These are phyloP conservation scores for Acanthamoeba royreba DNA, from an alignment of 208 protist species.

Conservation along the genomic window DNA sequence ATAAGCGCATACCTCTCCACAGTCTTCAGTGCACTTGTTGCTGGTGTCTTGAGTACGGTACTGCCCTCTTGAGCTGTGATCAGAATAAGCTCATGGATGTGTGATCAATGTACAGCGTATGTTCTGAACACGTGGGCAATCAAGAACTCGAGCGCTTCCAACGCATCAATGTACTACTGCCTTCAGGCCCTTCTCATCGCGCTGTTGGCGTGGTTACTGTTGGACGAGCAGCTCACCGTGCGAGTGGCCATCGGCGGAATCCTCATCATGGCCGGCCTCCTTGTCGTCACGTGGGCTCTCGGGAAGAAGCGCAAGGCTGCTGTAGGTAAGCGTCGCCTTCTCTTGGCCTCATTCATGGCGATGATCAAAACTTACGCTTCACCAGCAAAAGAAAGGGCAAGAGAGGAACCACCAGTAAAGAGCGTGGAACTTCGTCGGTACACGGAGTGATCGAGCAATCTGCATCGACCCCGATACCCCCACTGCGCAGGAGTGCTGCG, in stretches of 20 bases:
- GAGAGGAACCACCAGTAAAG: too few species aligned
- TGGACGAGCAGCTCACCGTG: neutral
- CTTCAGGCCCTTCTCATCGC: neutral
- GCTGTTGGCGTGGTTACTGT: neutral
- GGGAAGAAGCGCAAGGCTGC: neutral
- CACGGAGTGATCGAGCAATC: too few species aligned
- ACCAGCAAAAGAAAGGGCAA: too few species aligned
- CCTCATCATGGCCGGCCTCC: neutral
- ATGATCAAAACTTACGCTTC: too few species aligned
- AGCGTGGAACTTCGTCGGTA: too few species aligned
- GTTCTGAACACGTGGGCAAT: neutral
- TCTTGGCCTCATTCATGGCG: too few species aligned
- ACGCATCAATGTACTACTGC: neutral
- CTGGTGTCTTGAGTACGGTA: neutral
- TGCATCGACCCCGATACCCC: too few species aligned
- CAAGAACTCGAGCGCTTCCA: neutral
- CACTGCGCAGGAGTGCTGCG: too few species aligned
- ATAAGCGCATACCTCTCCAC: neutral
- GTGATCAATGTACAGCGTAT: neutral
- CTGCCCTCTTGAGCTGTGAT: too few species aligned
- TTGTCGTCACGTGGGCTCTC: neutral
- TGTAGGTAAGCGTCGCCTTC: too few species aligned
- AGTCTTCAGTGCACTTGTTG: neutral
- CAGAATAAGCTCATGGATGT: too few species aligned
- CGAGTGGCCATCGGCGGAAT: neutral